Percentiles rank a stretch among this genome's conserved stretches.
Evolutionary conservation across 2,329 filamentous ascomycete genomes (phyloP).

Genomic region (Coniella vitis): DNA sequence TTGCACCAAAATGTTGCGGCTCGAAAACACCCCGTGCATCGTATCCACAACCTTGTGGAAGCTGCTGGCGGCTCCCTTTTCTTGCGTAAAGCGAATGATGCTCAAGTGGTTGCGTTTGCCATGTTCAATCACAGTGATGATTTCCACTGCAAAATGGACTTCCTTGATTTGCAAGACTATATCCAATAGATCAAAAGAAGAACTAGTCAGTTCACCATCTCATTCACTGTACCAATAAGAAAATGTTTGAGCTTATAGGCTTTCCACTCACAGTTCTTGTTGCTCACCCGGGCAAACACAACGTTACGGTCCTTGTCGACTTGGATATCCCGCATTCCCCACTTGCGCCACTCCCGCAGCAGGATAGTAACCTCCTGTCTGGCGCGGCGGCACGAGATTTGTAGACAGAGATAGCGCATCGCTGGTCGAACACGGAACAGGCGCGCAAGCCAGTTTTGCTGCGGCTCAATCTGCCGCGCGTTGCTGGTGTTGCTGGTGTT

Average conservation of each 20-base stretch:
- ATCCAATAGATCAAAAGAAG: not conserved
- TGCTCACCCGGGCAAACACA: slow-evolving; percentile 70
- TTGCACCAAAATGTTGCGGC: slow-evolving; percentile 59
- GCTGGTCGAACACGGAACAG: slow-evolving; percentile 87
- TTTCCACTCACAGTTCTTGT: slow-evolving; percentile 65
- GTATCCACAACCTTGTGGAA: slow-evolving; percentile 79
- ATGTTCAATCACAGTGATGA: slow-evolving; percentile 85
- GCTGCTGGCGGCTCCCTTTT: slow-evolving; percentile 83
- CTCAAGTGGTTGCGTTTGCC: slow-evolving; percentile 69
- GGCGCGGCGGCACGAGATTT: slow-evolving; percentile 62
- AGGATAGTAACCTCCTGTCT: slow-evolving; percentile 71
- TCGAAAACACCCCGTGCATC: slow-evolving; percentile 60
- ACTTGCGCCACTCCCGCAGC: slow-evolving; percentile 71
- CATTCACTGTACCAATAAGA: not conserved
- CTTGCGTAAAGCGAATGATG: slow-evolving; percentile 80
- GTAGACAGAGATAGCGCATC: slow-evolving; percentile 67
- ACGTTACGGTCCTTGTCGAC: slow-evolving; percentile 74
- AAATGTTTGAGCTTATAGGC: not conserved
- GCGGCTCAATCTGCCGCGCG: slow-evolving; percentile 47
- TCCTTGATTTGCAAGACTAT: slow-evolving; percentile 77
- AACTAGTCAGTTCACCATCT: slow-evolving; percentile 1
- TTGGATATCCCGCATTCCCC: slow-evolving; percentile 73
- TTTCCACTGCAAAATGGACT: slow-evolving; percentile 79
- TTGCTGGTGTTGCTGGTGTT: slow-evolving; percentile 32
- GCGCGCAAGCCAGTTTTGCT: slow-evolving; percentile 81